A percentile compares a stretch with the other conserved stretches of the same genome.
Evolutionary conservation across 2,329 filamentous ascomycete genomes (phyloP).

Genomic region (Drechslera avenae): DNA sequence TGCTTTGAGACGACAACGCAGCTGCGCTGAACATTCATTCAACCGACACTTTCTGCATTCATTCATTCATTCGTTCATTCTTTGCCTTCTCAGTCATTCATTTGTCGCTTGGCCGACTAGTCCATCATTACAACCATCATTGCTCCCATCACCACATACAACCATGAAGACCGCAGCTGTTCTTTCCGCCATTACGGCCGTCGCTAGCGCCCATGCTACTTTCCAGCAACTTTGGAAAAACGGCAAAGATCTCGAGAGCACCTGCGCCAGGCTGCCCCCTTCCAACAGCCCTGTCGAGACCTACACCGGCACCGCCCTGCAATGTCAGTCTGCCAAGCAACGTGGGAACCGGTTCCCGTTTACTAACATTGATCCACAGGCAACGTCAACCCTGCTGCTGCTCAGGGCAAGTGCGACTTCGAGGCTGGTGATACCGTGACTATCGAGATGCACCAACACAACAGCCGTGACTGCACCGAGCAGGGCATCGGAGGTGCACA

Average conservation of each 20-base stretch:
- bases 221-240: slow-evolving; percentile 41
- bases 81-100: slow-evolving; percentile 33
- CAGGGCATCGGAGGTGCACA: slow-evolving; percentile 48
- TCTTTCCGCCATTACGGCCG: slow-evolving; percentile 33
- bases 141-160: slow-evolving; percentile 5
- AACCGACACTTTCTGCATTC: slow-evolving; percentile 25
- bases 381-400: slow-evolving; percentile 35
- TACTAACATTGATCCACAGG: slow-evolving; percentile 10
- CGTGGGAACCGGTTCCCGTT: neutral
- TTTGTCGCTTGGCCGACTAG: slow-evolving; percentile 25
- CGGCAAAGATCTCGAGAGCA: slow-evolving; percentile 38
- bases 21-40: slow-evolving; percentile 42
- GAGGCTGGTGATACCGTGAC: slow-evolving; percentile 35
- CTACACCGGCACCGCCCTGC: slow-evolving; percentile 38
- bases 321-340: slow-evolving; percentile 17
- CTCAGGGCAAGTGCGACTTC: slow-evolving; percentile 34
- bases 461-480: slow-evolving; percentile 27
- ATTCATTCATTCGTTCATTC: slow-evolving; percentile 14
- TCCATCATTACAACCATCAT: slow-evolving; percentile 22
- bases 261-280: slow-evolving; percentile 33
- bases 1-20: slow-evolving; percentile 24
- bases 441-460: slow-evolving; percentile 41
- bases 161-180: slow-evolving; percentile 36
- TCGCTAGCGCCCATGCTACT: slow-evolving; percentile 37
- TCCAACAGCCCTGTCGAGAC: slow-evolving; percentile 39